phyloP scores from a whole-genome alignment of 2,329 filamentous ascomycete species.

The Aureobasidium sp. region DNA sequence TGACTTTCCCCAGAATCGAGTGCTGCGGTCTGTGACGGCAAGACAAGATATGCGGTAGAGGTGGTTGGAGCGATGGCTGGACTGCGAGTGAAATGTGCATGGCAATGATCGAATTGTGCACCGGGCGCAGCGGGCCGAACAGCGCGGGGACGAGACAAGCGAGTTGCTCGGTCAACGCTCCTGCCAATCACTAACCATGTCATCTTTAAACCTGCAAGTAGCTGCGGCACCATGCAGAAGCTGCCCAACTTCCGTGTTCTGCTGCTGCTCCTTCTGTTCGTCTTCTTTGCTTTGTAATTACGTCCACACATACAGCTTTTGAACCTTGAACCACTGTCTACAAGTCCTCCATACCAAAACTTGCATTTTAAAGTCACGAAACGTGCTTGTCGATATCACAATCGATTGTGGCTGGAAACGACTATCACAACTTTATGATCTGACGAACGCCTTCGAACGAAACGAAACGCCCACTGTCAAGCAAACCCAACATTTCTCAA shows the following conservation, averaged over 20 bases:
- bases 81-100: neutral
- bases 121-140: neutral
- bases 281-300: neutral
- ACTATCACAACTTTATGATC: slow-evolving; percentile 12
- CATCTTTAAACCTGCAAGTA: neutral
- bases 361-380: neutral
- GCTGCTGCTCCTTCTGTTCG: neutral
- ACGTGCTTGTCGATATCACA: slow-evolving; percentile 3
- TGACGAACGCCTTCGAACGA: neutral
- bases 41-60: neutral
- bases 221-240: slow-evolving; percentile 6
- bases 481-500: neutral
- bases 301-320: slow-evolving; percentile 1
- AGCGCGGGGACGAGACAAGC: neutral
- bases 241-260: slow-evolving; percentile 8
- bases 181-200: slow-evolving; percentile 11
- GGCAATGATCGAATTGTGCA: neutral
- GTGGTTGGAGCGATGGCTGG: neutral
- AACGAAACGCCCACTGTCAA: neutral
- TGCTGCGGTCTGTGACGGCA: neutral
- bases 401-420: slow-evolving; percentile 7
- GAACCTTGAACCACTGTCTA: neutral
- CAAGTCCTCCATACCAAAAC: neutral
- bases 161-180: slow-evolving; percentile 9
- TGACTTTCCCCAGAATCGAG: neutral